Conservation (phyloP, 768 basidiomycete species). For the Kwoniella mangroviensis region DNA sequence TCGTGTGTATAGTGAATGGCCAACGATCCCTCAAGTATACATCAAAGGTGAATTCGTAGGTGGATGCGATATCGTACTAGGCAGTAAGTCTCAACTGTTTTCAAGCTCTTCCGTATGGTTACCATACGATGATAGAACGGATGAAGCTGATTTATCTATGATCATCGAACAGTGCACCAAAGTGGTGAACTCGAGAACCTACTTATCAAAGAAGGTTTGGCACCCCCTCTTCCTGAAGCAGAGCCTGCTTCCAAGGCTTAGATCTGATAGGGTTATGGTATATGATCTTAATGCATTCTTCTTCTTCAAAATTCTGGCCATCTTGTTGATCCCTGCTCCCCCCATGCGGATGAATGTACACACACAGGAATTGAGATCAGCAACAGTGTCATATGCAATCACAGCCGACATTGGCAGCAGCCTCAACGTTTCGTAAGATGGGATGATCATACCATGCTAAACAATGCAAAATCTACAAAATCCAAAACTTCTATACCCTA, state of each 20-base stretch:
- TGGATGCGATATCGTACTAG: conserved; percentile 91
- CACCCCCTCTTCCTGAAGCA: conserved; percentile 62
- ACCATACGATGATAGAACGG: not conserved
- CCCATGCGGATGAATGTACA: too few relatives aligned
- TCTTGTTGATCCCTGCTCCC: too few relatives aligned
- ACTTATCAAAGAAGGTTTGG: conserved; percentile 71
- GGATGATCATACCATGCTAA: conserved; percentile 10
- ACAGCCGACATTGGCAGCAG: too few relatives aligned
- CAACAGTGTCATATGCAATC: too few relatives aligned
- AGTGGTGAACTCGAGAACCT: conserved; percentile 88
- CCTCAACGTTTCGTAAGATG: not conserved
- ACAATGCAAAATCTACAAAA: conserved; percentile 4
- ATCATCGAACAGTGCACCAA: conserved; percentile 77
- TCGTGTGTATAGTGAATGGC: conserved; percentile 76
- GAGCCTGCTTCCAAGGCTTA: conserved; percentile 30
- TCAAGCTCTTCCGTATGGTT: conserved; percentile 3
- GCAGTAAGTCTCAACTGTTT: conserved; percentile 66
- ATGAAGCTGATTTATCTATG: conserved; percentile 1
- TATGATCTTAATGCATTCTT: conserved; percentile 1
- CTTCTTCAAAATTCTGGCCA: too few relatives aligned
- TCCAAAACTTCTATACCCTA: conserved; percentile 3
- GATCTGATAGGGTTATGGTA: not conserved
- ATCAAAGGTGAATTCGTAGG: conserved; percentile 94
- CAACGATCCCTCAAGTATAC: conserved; percentile 94
- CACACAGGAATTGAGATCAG: too few relatives aligned